Evolutionary conservation across 164 flowering plant genomes (phyloP).

Genomic region (Akebia trifoliata): DNA sequence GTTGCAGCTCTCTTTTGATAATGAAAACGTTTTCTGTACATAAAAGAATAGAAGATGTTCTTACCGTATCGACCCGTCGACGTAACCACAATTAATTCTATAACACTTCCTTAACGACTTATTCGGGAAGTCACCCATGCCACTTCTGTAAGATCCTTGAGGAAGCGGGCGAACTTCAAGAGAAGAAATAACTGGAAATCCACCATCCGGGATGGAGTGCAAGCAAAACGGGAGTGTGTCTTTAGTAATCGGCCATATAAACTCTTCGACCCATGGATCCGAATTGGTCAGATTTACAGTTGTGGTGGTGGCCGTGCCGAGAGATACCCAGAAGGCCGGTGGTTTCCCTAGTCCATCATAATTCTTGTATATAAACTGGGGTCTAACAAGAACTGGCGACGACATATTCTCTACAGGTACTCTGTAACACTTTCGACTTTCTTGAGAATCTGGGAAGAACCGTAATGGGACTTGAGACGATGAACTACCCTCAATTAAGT

Average conservation of each 20-base stretch:
- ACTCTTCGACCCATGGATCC: slow-evolving; percentile 80
- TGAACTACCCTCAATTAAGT: slow-evolving; percentile 33
- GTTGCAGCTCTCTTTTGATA: too few relatives aligned
- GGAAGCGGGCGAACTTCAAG: slow-evolving; percentile 79
- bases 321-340: slow-evolving; percentile 68
- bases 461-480: slow-evolving; percentile 43
- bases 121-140: slow-evolving; percentile 32
- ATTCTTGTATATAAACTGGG: slow-evolving; percentile 68
- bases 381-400: slow-evolving; percentile 54
- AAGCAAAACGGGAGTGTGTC: slow-evolving; percentile 59
- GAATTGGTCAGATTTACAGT: slow-evolving; percentile 43
- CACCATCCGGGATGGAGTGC: slow-evolving; percentile 45
- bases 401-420: slow-evolving; percentile 50
- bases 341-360: slow-evolving; percentile 61
- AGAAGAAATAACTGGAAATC: slow-evolving; percentile 69
- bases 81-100: slow-evolving; percentile 65
- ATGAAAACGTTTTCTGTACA: too few relatives aligned
- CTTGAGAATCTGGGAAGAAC: slow-evolving; percentile 46
- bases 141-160: slow-evolving; percentile 46
- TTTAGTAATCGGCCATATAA: slow-evolving; percentile 57
- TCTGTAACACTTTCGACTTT: slow-evolving; percentile 49
- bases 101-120: slow-evolving; percentile 50
- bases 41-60: neutral
- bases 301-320: slow-evolving; percentile 53
- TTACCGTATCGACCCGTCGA: slow-evolving; percentile 53